Conservation (phyloP, 2,329 filamentous ascomycete genomes). For the Xylariomycetidae sp. region DNA sequence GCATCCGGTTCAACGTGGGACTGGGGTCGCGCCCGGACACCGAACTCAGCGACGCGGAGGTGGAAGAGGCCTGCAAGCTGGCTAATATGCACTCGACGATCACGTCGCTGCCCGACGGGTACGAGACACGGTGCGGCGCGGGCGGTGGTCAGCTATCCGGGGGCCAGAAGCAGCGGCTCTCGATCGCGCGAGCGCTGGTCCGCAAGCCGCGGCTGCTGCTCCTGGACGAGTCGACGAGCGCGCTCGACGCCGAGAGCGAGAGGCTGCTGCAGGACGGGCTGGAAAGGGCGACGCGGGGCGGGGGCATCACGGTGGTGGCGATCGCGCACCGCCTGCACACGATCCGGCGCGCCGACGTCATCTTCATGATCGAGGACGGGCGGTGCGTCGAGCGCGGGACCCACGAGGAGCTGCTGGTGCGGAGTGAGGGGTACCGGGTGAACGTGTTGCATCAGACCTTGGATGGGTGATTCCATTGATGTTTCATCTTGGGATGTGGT, state of each 20-base stretch:
- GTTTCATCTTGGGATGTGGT: no score
- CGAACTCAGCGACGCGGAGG: conserved; percentile 53
- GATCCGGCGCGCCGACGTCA: conserved; percentile 52
- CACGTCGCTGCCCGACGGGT: conserved; percentile 56
- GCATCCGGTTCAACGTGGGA: conserved; percentile 50
- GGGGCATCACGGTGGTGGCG: conserved; percentile 51
- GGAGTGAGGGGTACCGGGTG: conserved; percentile 47
- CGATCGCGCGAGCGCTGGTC: conserved; percentile 72
- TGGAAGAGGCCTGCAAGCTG: conserved; percentile 61
- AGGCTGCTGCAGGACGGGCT: conserved; percentile 62
- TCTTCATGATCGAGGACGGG: conserved; percentile 52
- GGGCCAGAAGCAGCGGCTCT: conserved; percentile 73
- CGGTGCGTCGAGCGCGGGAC: conserved; percentile 46
- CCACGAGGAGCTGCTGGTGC: conserved; percentile 50
- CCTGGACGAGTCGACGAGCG: conserved; percentile 77
- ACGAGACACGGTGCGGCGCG: conserved; percentile 64
- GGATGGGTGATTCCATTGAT: conserved; percentile 29
- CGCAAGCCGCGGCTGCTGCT: conserved; percentile 68
- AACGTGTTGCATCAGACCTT: conserved; percentile 48
- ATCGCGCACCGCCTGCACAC: conserved; percentile 56
- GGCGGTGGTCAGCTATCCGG: conserved; percentile 71
- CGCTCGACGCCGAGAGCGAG: conserved; percentile 68
- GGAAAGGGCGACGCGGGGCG: conserved; percentile 49
- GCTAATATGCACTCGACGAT: conserved; percentile 71
- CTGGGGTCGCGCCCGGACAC: conserved; percentile 51